Base-by-base conservation (phyloP, 495 filamentous ascomycete species). In the Letharia columbiana region DNA sequence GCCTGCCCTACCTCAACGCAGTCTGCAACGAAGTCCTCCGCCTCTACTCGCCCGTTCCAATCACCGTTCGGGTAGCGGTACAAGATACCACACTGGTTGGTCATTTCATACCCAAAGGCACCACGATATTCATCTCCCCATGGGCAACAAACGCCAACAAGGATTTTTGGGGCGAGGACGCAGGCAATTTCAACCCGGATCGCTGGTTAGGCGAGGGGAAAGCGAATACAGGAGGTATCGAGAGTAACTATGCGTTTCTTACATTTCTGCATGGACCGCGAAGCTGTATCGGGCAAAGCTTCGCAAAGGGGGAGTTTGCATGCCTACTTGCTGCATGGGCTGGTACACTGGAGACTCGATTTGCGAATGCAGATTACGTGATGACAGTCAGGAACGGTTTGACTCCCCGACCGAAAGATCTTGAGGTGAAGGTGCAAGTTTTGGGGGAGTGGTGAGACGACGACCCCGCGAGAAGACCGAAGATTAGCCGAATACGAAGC, bases 11-110 rank as follows among this genome's bases (percentile, higher is more conserved):
- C 7, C 77, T 85, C 41, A 82, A 84, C 69, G 82, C 77, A 28
- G 75, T 84, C 42, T 82, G 80, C 70, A 75, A 79, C 60, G 80
- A 82, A 69, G 77, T 80, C 11, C 75, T 83, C 1, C 78, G 78
- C 45, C 72, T 80, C 1, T 81, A 81, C 61, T 80, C 83, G 3
- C 81, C 81, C 0, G 81, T 84, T 4, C 81, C 81, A 0, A 66
- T 70, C n/a, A 81, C 82, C 2, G 66, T 81, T 40, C 83, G 83
- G 40, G 75, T 79, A 69, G 69, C 80, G 10, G 68, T 79, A 40
- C 78, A 78, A 58, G 75, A 79, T 60, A 84, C 79, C 23, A 73
- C 72, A 6, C 71, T 85, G 18, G 74, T 74, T 3, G 76, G 77
- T 12, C 77, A 78, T 23, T 74, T 69, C 61, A 74, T 83, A 5